Base-by-base conservation (phyloP, 352 stramenopile genomes). In the Pythium volutum region DNA sequence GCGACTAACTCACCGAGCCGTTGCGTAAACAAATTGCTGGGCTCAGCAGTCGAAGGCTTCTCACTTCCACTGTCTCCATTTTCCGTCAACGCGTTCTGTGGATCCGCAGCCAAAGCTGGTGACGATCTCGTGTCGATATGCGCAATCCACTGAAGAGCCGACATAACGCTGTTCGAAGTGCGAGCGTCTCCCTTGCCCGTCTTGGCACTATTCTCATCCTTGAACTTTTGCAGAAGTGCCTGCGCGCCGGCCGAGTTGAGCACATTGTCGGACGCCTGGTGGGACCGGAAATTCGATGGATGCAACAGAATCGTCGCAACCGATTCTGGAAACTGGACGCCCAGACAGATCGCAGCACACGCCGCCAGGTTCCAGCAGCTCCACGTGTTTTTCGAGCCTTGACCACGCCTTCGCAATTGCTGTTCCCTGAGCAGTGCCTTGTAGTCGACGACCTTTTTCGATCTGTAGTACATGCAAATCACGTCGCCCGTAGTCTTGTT, bases 391-490 rank as follows among this genome's bases (percentile, higher is more conserved):
- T 97, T 97, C 15, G 86, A 90, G 23, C 84, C 79, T 18, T 83
- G 76, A 25, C 88, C 88, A 41, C 88, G 84, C 5, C 89, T 79
- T 31, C 87, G 75, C 29, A 96, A 71, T 61, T 96, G 87, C 55
- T 96, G 89, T 62, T 97, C 88, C 26, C 92, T 85, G 16, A 98
- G 68, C 34, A 98, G 56, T 4, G 84, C 84, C 62, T 99, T 99
- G 74, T 98, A 99, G 51, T 98, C 91, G 26, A 99, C 84, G 15
- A 93, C 91, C 64, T 98, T 98, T 70, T 99, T 99, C 1, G 93
- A 97, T 63, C 97, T 82, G 66, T 99, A 99, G 74, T 99, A 99
- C 51, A 99, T 99, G 36, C 81, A 73, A 59, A 99, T 93, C 41
- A 97, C 98, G 72, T 99, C 97, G 33, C 93, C 92, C 0, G 96